A percentile compares a stretch with the other conserved stretches of the same genome.
Conservation (phyloP, 495 filamentous ascomycete genomes). For the Chaetomium tenue region DNA sequence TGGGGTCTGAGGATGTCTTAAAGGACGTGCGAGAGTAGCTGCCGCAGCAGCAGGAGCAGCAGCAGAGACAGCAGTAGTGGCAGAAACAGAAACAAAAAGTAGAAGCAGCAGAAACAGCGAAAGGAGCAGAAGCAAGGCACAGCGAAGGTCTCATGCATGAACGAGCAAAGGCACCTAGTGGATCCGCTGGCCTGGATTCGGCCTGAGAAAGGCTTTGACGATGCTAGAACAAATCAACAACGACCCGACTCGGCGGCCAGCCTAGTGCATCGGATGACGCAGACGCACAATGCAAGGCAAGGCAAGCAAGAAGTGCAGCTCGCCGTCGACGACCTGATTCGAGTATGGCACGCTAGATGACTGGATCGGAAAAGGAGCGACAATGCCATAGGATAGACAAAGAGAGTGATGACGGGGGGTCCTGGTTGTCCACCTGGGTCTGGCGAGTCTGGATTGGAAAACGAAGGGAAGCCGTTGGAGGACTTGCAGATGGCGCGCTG, state of each 20-base stretch:
- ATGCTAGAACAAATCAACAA: constrained; percentile 19
- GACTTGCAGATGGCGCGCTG: constrained; percentile 42
- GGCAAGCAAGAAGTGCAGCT: constrained; percentile 20
- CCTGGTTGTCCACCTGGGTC: neutral
- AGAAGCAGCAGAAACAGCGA: constrained; percentile 19
- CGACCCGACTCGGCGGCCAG: constrained; percentile 18
- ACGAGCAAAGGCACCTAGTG: constrained; percentile 28
- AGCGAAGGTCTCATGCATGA: constrained; percentile 37
- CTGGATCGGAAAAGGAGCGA: constrained; percentile 15
- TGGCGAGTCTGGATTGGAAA: constrained; percentile 6
- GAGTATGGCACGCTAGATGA: neutral
- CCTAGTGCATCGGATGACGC: constrained; percentile 19
- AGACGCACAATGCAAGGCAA: constrained; percentile 19
- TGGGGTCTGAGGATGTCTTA: constrained; percentile 28
- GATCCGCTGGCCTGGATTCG: constrained; percentile 17
- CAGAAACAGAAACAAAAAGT: no score
- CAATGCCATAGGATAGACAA: constrained; percentile 28
- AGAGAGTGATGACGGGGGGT: constrained; percentile 21
- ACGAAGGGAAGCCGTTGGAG: constrained; percentile 37
- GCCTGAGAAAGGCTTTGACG: neutral
- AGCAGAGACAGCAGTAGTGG: no score
- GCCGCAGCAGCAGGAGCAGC: no score
- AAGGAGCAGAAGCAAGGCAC: constrained; percentile 24
- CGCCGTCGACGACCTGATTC: neutral
- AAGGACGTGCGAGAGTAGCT: constrained; percentile 19